Evolutionary conservation across 1,139 yeast species (phyloP), one percentile per base, ranked within the genome.

Genomic region (Blastobotrys indianensis): DNA sequence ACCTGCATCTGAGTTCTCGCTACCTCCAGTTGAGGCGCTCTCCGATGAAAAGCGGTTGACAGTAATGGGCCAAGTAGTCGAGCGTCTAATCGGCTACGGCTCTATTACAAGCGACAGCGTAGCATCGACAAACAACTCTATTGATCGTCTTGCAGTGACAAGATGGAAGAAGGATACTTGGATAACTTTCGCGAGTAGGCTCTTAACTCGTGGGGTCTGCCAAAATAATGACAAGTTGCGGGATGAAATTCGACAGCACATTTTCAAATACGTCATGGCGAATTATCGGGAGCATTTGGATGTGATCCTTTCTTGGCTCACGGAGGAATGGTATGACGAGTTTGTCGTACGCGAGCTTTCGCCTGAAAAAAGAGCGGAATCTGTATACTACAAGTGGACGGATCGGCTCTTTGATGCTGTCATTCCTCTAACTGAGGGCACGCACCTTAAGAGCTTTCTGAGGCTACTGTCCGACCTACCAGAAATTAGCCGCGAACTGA

Each of bases 261-360:
- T 94, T 8, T 82, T 84, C 53, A 80, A 79, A 35, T 85, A 82
- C 62, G 82, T 87, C 49, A 72, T 87, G 58, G 82, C 76, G 15
- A 85, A 84, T 58, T 82, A 90, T 54, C 82, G 85, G 49, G 73
- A 72, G 10, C 70, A 92, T 36, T 74, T 90, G 12, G 95, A 86
- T 51, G 68, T 83, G 34, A 79, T 86, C n/a, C 79, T 90, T 33
- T 88, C 85, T 51, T 94, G 99, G 99, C 69, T 94, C 45, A 90
- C 85, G 58, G 98, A 92, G 64, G 98, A 94, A 64, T 94, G 97
- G 95, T 90, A 80, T 63, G 75, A 80, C 39, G 94, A 84, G 54
- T 68, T 67, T 52, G 78, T 77, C 1, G 52, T 41, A 2, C 28
- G 17, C 4, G 50, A 46, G 4, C 45, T 45, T 35, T 39, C 51